phyloP scores from a whole-genome alignment of 441 rosid genomes.

The Bruguiera hainesii region DNA sequence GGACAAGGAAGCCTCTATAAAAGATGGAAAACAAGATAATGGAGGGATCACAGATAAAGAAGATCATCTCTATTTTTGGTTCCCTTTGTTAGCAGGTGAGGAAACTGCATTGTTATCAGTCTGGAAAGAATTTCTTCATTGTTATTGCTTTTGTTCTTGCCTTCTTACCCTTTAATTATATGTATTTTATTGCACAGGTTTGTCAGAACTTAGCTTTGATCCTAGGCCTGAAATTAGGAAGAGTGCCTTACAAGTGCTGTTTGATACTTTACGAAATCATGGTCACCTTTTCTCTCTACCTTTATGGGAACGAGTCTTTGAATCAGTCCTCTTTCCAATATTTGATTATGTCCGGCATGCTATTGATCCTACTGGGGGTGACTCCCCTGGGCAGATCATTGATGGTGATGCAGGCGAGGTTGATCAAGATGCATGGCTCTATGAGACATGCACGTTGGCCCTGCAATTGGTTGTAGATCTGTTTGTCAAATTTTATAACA shows the following conservation, averaged over 20 bases:
- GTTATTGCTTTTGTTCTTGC: background rate
- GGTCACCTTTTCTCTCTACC: conserved; percentile 93
- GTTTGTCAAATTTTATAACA: conserved; percentile 87
- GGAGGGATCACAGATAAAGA: conserved; percentile 70
- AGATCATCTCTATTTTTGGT: conserved; percentile 93
- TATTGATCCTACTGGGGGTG: conserved; percentile 93
- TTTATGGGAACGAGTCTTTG: conserved; percentile 93
- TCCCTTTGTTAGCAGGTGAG: conserved; percentile 96
- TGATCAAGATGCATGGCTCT: conserved; percentile 99
- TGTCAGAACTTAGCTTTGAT: conserved; percentile 98
- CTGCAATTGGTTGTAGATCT: conserved; percentile 99
- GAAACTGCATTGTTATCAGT: conserved; percentile 22
- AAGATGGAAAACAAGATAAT: conserved; percentile 58
- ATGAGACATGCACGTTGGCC: conserved; percentile 99
- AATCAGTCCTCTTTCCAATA: conserved; percentile 95
- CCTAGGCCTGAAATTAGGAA: conserved; percentile 99
- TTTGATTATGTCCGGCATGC: conserved; percentile 99
- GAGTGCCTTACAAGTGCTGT: conserved; percentile 90
- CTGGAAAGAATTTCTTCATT: conserved; percentile 10
- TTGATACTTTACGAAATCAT: conserved; percentile 92
- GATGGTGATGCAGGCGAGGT: conserved; percentile 63
- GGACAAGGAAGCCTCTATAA: conserved; percentile 63
- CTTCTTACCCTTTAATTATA: background rate
- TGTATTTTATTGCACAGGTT: conserved; percentile 54
- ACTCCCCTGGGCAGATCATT: conserved; percentile 56